phyloP scores from a whole-genome alignment of 2,329 filamentous ascomycete genomes.

The Ambrosiella xylebori region DNA sequence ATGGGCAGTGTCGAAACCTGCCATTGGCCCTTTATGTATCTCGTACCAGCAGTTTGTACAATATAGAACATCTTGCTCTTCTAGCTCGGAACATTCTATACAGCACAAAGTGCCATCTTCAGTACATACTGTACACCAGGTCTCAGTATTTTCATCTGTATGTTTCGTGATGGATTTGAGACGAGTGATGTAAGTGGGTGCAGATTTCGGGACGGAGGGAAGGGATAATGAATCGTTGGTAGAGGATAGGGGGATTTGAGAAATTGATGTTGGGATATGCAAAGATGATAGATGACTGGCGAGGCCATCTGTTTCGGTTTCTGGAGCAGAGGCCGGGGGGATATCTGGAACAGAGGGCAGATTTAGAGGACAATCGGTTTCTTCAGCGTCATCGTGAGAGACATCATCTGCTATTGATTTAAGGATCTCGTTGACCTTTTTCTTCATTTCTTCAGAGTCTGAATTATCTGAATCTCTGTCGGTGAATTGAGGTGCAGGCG shows the following conservation, averaged over 20 bases:
- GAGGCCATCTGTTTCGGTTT: slow-evolving; percentile 21
- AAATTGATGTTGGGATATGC: slow-evolving; percentile 20
- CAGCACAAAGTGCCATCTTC: slow-evolving; percentile 62
- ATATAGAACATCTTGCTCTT: slow-evolving; percentile 31
- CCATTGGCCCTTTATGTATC: slow-evolving; percentile 54
- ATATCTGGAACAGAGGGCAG: slow-evolving; percentile 17
- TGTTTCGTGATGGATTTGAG: slow-evolving; percentile 27
- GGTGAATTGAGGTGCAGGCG: neutral
- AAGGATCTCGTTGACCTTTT: slow-evolving; percentile 29
- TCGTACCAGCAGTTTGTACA: slow-evolving; percentile 67
- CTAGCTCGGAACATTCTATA: slow-evolving; percentile 50
- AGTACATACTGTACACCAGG: slow-evolving; percentile 70
- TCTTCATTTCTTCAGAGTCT: slow-evolving; percentile 32
- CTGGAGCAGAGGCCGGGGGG: slow-evolving; percentile 21
- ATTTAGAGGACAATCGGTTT: neutral
- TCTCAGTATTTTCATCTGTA: slow-evolving; percentile 54
- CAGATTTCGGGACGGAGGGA: slow-evolving; percentile 30
- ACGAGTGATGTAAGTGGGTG: slow-evolving; percentile 27
- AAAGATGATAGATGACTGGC: slow-evolving; percentile 36
- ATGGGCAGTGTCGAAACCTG: slow-evolving; percentile 57
- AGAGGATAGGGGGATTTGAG: slow-evolving; percentile 15
- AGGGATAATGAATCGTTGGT: slow-evolving; percentile 16
- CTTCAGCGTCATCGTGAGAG: neutral
- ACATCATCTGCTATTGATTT: slow-evolving; percentile 13
- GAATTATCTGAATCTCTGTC: slow-evolving; percentile 25